Evolutionary conservation across 257 asterid species (phyloP).

Genomic region (Solanum lycopersicoides): DNA sequence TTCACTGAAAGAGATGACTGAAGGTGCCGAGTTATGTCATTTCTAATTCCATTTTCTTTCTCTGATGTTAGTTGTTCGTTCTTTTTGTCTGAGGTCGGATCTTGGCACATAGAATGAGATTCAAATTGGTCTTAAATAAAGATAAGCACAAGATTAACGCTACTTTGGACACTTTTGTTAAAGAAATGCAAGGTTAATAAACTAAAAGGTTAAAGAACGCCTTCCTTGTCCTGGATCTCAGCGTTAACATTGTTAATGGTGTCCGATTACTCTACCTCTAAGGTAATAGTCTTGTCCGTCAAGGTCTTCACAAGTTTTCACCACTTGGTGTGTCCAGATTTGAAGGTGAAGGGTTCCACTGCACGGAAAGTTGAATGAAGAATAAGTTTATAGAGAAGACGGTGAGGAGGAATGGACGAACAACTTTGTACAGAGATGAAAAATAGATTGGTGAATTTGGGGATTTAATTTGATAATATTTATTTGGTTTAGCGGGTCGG

Average conservation of each 20-base stretch:
- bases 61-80: not conserved
- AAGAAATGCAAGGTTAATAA: not conserved
- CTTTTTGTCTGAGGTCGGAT: not conserved
- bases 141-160: not conserved
- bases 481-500: too few species aligned
- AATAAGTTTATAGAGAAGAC: too few species aligned
- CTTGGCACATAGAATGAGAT: not conserved
- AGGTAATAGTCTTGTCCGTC: not conserved
- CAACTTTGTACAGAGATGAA: too few species aligned
- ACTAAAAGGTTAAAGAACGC: not conserved
- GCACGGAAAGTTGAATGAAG: too few species aligned
- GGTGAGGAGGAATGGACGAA: too few species aligned
- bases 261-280: not conserved
- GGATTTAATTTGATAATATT: too few species aligned
- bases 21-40: not conserved
- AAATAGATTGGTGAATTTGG: too few species aligned
- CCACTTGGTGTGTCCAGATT: not conserved
- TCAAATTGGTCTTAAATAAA: not conserved
- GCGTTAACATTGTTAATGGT: not conserved
- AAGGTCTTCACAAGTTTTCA: not conserved
- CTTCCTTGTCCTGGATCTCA: not conserved
- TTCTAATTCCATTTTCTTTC: not conserved
- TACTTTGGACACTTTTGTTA: not conserved
- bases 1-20: not conserved
- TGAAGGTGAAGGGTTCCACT: too few species aligned